phyloP scores from a whole-genome alignment of 2,329 filamentous ascomycete species.

The Hypoxylon sp. region DNA sequence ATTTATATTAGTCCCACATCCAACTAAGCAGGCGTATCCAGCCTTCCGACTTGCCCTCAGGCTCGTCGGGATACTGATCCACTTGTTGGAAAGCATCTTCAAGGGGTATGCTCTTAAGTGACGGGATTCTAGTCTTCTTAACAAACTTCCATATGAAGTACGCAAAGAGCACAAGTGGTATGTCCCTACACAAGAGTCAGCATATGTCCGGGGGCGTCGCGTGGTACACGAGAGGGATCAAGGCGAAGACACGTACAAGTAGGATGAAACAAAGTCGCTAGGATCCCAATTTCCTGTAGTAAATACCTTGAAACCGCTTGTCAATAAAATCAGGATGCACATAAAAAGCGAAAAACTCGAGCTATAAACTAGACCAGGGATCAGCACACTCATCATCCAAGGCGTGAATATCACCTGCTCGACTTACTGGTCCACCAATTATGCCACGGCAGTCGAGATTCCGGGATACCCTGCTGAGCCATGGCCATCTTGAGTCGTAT shows the following conservation, averaged over 20 bases:
- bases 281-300: conserved; percentile 71
- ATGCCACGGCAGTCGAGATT: conserved; percentile 70
- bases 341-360: conserved; percentile 73
- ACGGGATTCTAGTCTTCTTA: conserved; percentile 71
- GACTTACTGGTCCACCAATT: conserved; percentile 73
- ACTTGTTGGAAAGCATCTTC: conserved; percentile 66
- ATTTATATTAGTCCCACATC: conserved; percentile 54
- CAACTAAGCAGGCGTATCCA: conserved; percentile 54
- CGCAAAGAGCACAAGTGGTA: conserved; percentile 69
- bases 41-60: conserved; percentile 48
- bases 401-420: neutral
- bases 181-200: conserved; percentile 62
- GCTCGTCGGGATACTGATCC: conserved; percentile 55
- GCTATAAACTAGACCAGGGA: conserved; percentile 63
- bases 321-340: conserved; percentile 76
- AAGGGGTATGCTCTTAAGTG: conserved; percentile 67
- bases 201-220: neutral
- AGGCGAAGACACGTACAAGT: conserved; percentile 65
- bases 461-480: conserved; percentile 67
- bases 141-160: conserved; percentile 76
- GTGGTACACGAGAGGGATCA: neutral
- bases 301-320: conserved; percentile 76
- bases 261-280: conserved; percentile 72
- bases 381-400: conserved; percentile 19
- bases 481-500: conserved; percentile 69